Base-by-base conservation (phyloP, 352 stramenopile genomes). In the Ochromonadaceae sp. region DNA sequence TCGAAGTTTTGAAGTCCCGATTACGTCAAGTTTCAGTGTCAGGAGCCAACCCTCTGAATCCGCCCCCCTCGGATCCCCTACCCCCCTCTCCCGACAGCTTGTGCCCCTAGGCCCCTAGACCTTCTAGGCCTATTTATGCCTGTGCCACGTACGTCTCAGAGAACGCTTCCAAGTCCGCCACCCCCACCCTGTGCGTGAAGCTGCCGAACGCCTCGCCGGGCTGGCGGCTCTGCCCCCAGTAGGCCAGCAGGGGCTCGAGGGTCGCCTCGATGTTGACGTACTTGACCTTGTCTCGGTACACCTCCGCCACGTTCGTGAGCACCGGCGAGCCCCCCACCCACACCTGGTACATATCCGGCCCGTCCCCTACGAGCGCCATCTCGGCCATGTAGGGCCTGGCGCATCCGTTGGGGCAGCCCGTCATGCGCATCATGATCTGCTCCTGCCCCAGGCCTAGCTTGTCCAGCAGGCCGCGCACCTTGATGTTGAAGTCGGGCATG, bases 351-450 rank as follows among this genome's bases (percentile, higher is more conserved):
- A 79, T 91, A 65, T 92, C 90, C 0, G 89, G 81, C 41, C 88
- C 91, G 73, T 95, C 89, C 55, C 91, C 91, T 31, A 98, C 89
- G 67, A 97, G 96, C 52, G 86, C 91, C 48, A 98, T 84, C 77
- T 98, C 91, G 25, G 90, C 91, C 81, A 98, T 87, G 81, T 97
- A 97, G 22, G 91, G 91, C 17, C 91, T 77, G 1, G 87, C 90
- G 70, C 90, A 98, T 47, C 91, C 91, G 76, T 98, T 98, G 31
- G 90, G 86, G 73, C 91, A 98, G 42, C 91, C 90, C n/a, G 90
- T 97, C 90, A 97, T 97, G 41, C 91, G 85, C 50, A 97, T 93
- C 44, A 97, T 78, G 65, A 97, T 95, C 70, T 93, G 85, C 69
- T 97, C 87, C 63, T 96, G 86, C 14, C 78, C 78, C 15, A 98